Conservation (phyloP, 768 basidiomycete species). For the Lenzites betulinus region DNA sequence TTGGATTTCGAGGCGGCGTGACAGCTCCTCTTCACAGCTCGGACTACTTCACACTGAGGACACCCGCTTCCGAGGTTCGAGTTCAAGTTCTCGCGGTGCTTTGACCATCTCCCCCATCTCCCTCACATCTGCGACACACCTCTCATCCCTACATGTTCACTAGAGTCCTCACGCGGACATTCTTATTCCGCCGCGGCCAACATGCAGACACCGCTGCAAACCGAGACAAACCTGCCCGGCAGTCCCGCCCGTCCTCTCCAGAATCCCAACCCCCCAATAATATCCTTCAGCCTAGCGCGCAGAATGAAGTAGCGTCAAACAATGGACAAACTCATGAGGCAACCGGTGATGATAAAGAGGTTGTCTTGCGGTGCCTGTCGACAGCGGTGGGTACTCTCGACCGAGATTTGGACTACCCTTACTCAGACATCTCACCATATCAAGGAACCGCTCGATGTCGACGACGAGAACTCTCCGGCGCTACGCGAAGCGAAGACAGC, state of each 20-base stretch:
- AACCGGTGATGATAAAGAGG: neutral
- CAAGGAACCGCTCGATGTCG: neutral
- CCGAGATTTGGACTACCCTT: neutral
- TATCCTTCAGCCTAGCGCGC: constrained; percentile 8
- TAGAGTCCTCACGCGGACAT: constrained; percentile 12
- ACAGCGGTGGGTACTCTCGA: too few relatives aligned
- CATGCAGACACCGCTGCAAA: neutral
- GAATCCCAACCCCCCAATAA: neutral
- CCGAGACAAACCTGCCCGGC: neutral
- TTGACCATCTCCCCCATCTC: neutral
- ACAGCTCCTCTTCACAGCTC: constrained; percentile 12
- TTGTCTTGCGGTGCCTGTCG: too few relatives aligned
- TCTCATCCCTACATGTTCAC: constrained; percentile 9
- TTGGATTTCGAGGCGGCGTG: neutral
- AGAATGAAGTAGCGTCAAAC: neutral
- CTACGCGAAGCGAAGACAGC: neutral
- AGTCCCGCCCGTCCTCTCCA: constrained; percentile 7
- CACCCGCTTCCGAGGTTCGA: neutral
- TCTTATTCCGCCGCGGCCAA: constrained; percentile 10
- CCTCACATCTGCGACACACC: constrained; percentile 8
- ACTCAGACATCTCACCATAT: neutral
- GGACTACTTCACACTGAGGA: constrained; percentile 6
- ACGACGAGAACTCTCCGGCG: constrained; percentile 5
- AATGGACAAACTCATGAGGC: neutral
- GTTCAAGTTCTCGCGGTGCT: constrained; percentile 1